Evolutionary conservation across 2,329 filamentous ascomycete species (phyloP).

Genomic region (Pseudocercospora musae): DNA sequence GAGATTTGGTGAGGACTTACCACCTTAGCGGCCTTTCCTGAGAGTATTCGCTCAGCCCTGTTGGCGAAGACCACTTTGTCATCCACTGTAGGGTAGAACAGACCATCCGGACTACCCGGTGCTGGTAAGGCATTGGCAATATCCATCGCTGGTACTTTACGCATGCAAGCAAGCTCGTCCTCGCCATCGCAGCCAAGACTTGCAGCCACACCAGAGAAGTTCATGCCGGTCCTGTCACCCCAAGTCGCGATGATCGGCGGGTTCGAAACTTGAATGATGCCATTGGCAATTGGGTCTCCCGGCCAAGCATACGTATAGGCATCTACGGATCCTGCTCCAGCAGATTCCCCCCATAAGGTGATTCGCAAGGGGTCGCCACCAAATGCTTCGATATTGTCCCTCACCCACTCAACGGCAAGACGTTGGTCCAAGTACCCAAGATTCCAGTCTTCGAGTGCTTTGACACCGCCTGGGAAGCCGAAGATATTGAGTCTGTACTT

Average conservation of each 20-base stretch:
- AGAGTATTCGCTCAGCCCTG: background rate
- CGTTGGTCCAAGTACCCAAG: constrained; percentile 55
- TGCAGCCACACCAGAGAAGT: constrained; percentile 40
- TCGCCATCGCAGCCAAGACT: background rate
- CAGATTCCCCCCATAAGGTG: constrained; percentile 30
- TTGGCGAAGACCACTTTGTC: background rate
- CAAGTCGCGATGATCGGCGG: constrained; percentile 31
- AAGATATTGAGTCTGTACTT: background rate
- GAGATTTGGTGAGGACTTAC: constrained; percentile 11
- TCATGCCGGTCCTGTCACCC: constrained; percentile 19
- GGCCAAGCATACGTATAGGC: constrained; percentile 36
- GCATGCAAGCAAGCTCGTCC: background rate
- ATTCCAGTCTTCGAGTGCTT: constrained; percentile 35
- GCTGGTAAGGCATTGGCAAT: background rate
- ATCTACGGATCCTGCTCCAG: constrained; percentile 29
- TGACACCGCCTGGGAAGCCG: background rate
- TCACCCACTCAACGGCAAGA: constrained; percentile 51
- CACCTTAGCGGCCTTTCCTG: background rate
- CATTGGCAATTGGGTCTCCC: constrained; percentile 38
- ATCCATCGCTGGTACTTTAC: background rate
- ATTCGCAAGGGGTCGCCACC: constrained; percentile 42
- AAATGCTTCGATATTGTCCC: constrained; percentile 49
- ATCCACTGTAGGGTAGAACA: background rate
- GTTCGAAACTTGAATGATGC: constrained; percentile 40
- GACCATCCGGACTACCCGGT: background rate